Evolutionary conservation across 495 filamentous ascomycete genomes (phyloP), one percentile per base, ranked within the genome.

Genomic region (Terfezia claveryi): DNA sequence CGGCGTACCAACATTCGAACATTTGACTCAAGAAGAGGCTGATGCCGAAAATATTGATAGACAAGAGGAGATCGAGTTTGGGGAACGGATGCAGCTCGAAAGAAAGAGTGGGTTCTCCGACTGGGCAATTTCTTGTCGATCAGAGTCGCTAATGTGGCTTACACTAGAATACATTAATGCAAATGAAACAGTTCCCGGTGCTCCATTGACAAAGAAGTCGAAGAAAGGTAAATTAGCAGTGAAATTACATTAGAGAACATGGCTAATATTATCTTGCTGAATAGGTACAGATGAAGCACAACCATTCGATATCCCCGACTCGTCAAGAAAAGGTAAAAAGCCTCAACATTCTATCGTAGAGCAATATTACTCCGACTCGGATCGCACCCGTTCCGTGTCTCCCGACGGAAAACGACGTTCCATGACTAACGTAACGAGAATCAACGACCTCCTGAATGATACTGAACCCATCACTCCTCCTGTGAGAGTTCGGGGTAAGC

Each of bases 21-120:
- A 77, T 62, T 72, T 98, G 69, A 83, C 78, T 0, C 70, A 80
- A 41, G 83, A 85, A 27, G 76, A 93, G 62, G 83, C 83, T 50
- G 80, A 76, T 8, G 66, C 73, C 32, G 91, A 98, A 68, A 96
- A 98, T 61, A 77, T 89, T n/a, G 91, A 98, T 65, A 81, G 88
- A 0, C 72, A 75, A 12, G 83, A 85, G 49, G 91, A 98, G 68
- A 71, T 82, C 51, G 80, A 82, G 9, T 98, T 89, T 69, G 91
- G 92, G 46, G 80, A 81, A 56, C 72, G 77, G 54, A 96, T 95
- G 71, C 78, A 83, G 64, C 73, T 78, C 50, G 87, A 93, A 66
- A 75, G 91, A 51, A 85, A 86, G 61, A 81, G 85, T 64, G 78
- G 76, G 56, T 77, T 23, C 41, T 20, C 17, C 41, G 17, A 20